Evolutionary conservation across 176 grass and related monocot species (phyloP).

Genomic region (Microstegium vimineum): DNA sequence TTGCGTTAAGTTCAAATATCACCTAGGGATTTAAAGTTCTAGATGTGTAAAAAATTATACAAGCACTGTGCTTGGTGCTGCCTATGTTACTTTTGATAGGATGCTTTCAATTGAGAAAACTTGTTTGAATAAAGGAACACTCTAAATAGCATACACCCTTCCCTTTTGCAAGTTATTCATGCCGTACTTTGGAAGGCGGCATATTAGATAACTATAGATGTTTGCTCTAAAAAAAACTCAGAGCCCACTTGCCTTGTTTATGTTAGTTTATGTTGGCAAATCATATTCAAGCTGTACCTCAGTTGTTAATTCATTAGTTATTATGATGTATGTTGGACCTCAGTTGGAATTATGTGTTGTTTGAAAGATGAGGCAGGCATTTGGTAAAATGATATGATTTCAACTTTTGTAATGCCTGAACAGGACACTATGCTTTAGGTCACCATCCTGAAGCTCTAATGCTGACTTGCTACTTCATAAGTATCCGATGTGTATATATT

Average conservation of each 20-base stretch:
- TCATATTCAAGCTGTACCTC: background rate
- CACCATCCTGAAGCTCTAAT: background rate
- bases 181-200: background rate
- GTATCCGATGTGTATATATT: background rate
- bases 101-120: background rate
- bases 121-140: background rate
- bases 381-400: slow-evolving; percentile 22
- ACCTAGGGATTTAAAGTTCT: background rate
- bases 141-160: background rate
- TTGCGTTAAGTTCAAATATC: background rate
- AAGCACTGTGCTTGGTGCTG: background rate
- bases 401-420: background rate
- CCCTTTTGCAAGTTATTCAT: background rate
- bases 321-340: slow-evolving; percentile 13
- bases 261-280: slow-evolving; percentile 14
- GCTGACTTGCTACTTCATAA: background rate
- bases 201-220: background rate
- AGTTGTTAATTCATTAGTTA: background rate
- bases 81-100: background rate
- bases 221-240: background rate
- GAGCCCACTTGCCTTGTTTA: background rate
- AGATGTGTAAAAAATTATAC: background rate
- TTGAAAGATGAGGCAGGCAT: slow-evolving; percentile 9
- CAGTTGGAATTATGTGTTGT: background rate
- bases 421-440: background rate